Conservation (phyloP, 2,329 filamentous ascomycete species). For the Epichloe typhina region DNA sequence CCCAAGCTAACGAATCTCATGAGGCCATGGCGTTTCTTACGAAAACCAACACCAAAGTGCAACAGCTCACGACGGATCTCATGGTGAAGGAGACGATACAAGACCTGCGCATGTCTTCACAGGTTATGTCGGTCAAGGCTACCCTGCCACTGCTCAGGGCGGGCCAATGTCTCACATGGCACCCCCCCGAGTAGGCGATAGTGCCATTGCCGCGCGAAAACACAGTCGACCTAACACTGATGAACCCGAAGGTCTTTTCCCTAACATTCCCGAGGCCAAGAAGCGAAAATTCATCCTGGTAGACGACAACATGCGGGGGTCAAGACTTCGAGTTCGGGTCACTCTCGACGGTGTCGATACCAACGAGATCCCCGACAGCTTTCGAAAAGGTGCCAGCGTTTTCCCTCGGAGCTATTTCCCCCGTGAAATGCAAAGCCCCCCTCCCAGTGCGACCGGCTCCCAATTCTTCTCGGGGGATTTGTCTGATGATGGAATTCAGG, state of each 20-base stretch:
- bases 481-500: slow-evolving; percentile 41
- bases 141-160: slow-evolving; percentile 33
- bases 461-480: slow-evolving; percentile 60
- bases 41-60: slow-evolving; percentile 51
- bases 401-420: slow-evolving; percentile 87
- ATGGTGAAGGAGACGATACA: slow-evolving; percentile 45
- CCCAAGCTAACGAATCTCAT: slow-evolving; percentile 6
- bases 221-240: slow-evolving; percentile 35
- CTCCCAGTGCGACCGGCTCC: slow-evolving; percentile 60
- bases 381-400: slow-evolving; percentile 79
- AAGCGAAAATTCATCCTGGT: slow-evolving; percentile 95
- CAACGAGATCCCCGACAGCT: slow-evolving; percentile 90
- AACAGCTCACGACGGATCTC: slow-evolving; percentile 36
- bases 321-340: slow-evolving; percentile 75
- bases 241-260: slow-evolving; percentile 62
- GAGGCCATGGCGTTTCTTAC: slow-evolving; percentile 49
- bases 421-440: slow-evolving; percentile 84
- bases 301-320: slow-evolving; percentile 68
- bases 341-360: slow-evolving; percentile 90
- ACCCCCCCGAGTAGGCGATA: slow-evolving; percentile 19
- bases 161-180: slow-evolving; percentile 52
- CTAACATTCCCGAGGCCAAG: slow-evolving; percentile 77
- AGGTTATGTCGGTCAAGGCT: slow-evolving; percentile 50
- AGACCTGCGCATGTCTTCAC: slow-evolving; percentile 65
- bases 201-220: slow-evolving; percentile 23